Base-by-base conservation (phyloP, 805 yeast species). In the Dipodascopsis uninucleata region DNA sequence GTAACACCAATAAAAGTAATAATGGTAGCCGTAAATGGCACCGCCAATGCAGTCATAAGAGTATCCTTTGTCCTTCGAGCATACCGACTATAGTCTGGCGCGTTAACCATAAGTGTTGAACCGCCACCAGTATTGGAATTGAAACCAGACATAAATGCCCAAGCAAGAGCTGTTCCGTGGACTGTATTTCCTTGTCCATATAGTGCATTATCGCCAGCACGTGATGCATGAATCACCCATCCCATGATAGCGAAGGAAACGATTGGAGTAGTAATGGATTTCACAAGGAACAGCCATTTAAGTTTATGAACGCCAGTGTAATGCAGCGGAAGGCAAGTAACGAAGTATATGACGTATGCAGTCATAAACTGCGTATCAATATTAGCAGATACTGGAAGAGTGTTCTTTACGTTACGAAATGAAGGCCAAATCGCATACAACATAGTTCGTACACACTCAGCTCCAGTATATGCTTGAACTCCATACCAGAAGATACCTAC, bases 161-260 rank as follows among this genome's bases (percentile, higher is more conserved):
- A 47, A 24, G 78, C 87, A 54, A 80, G 76, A 2, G 66, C 82
- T 9, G 79, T 68, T 5, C 52, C 52, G 20, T 43, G 44, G 10
- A 38, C 45, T n/a, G 44, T 33, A 17, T 12, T 26, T 10, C 35
- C 18, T 16, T 12, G 18, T 8, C 47, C 43, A 33, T 38, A 37
- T 17, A 46, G 54, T 78, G 76, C 96, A 95, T 86, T 31, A 84
- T 72, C 53, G 86, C 69, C 61, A 85, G 85, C 0, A 79, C 85
- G 53, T 88, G 70, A 32, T 28, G 33, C 5, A 9, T 9, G 5
- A 16, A 41, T 22, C 8, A 35, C 29, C 45, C 45, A 41, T 12
- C 40, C 45, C 45, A 41, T 41, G 18, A 41, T 25, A 14, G 43
- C 40, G 28, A 41, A 35, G 22, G 41, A 39, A 18, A 16, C 10